phyloP scores from a whole-genome alignment of 2,329 filamentous ascomycete genomes.

The Diaporthe sp. region DNA sequence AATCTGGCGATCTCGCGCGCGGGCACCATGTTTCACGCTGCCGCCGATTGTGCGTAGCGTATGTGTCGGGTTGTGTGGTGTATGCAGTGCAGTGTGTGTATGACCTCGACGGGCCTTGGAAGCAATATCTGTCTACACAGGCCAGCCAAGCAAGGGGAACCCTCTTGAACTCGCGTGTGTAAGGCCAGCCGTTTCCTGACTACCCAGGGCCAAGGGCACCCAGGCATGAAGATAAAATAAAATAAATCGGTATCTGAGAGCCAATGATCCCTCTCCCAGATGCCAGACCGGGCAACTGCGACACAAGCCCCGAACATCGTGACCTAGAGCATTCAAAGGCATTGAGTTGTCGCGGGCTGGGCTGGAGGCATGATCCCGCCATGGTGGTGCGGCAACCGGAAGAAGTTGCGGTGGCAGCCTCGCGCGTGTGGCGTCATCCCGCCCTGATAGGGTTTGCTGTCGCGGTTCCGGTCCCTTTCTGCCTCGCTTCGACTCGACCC shows the following conservation, averaged over 20 bases:
- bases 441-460: constrained; percentile 14
- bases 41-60: not conserved
- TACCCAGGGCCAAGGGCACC: not conserved
- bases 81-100: not conserved
- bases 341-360: constrained; percentile 19
- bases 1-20: constrained; percentile 13
- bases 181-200: too few relatives aligned
- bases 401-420: constrained; percentile 13
- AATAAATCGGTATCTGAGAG: not conserved
- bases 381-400: constrained; percentile 5
- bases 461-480: not conserved
- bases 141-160: not conserved
- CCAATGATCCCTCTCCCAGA: not conserved
- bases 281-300: not conserved
- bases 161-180: too few relatives aligned
- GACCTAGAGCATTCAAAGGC: constrained; percentile 7
- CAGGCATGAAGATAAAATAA: not conserved
- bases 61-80: not conserved
- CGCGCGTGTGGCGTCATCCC: constrained; percentile 20
- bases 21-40: constrained; percentile 24
- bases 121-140: not conserved
- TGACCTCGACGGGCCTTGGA: constrained; percentile 17
- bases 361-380: constrained; percentile 22
- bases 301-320: not conserved
- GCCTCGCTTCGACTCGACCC: not conserved